phyloP scores from a whole-genome alignment of 805 yeast genomes.

The Lachancea nothofagi region DNA sequence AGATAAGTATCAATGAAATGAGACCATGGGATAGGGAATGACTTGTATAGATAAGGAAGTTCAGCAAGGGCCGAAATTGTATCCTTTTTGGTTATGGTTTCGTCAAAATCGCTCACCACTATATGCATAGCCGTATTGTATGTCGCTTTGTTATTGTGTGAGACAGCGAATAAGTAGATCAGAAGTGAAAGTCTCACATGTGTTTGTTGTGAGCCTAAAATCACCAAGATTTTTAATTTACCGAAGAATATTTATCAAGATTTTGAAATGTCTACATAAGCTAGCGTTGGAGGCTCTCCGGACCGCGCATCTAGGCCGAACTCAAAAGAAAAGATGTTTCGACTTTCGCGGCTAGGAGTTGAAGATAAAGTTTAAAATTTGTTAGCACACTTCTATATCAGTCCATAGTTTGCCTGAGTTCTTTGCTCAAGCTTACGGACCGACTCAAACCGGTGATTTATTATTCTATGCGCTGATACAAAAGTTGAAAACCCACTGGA shows the following conservation, averaged over 20 bases:
- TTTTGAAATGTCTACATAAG: too few species aligned
- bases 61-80: slow-evolving; percentile 24
- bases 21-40: slow-evolving; percentile 22
- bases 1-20: slow-evolving; percentile 24
- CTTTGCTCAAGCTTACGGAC: slow-evolving; percentile 6
- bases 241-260: too few species aligned
- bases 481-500: slow-evolving; percentile 5
- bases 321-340: neutral
- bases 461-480: slow-evolving; percentile 14
- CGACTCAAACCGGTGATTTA: slow-evolving; percentile 19
- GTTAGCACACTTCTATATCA: slow-evolving; percentile 34
- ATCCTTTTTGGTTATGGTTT: slow-evolving; percentile 28
- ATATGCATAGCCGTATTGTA: slow-evolving; percentile 2
- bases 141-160: neutral
- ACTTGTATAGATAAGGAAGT: slow-evolving; percentile 19
- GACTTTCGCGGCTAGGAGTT: neutral
- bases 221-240: neutral
- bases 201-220: too few species aligned
- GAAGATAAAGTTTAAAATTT: too few species aligned
- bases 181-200: too few species aligned
- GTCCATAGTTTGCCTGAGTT: slow-evolving; percentile 17
- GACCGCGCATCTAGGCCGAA: too few species aligned
- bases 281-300: too few species aligned
- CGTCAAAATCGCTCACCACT: slow-evolving; percentile 31
- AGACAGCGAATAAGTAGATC: too few species aligned